phyloP scores from a whole-genome alignment of 192 early-diverging fungal species.

The Chytriomyces hyalinus region DNA sequence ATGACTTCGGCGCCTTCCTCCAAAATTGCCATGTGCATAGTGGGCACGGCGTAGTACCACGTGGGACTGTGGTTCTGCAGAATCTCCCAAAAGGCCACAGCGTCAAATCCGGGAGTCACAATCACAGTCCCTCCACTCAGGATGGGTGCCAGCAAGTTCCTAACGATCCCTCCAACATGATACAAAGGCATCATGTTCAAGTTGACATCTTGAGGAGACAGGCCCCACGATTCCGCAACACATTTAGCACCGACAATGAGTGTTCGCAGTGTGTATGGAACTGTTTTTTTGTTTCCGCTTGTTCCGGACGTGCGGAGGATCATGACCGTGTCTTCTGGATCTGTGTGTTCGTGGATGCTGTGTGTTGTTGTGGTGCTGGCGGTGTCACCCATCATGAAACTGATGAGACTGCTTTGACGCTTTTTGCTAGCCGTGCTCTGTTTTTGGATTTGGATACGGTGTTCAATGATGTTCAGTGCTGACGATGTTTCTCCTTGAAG shows the following conservation, averaged over 20 bases:
- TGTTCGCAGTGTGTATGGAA: slow-evolving; percentile 27
- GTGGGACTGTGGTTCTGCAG: slow-evolving; percentile 37
- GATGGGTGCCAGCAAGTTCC: slow-evolving; percentile 74
- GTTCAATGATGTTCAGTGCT: background rate
- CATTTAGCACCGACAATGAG: slow-evolving; percentile 34
- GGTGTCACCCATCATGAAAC: slow-evolving; percentile 1
- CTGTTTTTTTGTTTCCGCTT: slow-evolving; percentile 62
- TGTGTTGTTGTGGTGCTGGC: too few species aligned
- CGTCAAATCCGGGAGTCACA: slow-evolving; percentile 57
- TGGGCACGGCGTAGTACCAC: slow-evolving; percentile 65
- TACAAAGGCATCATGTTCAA: slow-evolving; percentile 47
- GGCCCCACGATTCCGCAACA: slow-evolving; percentile 50
- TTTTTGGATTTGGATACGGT: background rate
- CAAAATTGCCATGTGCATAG: slow-evolving; percentile 73
- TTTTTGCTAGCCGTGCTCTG: background rate
- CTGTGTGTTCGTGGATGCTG: background rate
- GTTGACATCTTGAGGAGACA: slow-evolving; percentile 38
- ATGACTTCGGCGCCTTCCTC: background rate
- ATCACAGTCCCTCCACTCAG: slow-evolving; percentile 71
- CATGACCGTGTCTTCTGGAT: slow-evolving; percentile 30
- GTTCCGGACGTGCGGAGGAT: slow-evolving; percentile 84
- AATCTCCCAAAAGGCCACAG: slow-evolving; percentile 43
- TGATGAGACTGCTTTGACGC: background rate
- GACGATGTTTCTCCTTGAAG: background rate
- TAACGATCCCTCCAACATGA: slow-evolving; percentile 77